Conservation (phyloP, 108 stramenopile genomes). For the Stephanodiscus triporus region DNA sequence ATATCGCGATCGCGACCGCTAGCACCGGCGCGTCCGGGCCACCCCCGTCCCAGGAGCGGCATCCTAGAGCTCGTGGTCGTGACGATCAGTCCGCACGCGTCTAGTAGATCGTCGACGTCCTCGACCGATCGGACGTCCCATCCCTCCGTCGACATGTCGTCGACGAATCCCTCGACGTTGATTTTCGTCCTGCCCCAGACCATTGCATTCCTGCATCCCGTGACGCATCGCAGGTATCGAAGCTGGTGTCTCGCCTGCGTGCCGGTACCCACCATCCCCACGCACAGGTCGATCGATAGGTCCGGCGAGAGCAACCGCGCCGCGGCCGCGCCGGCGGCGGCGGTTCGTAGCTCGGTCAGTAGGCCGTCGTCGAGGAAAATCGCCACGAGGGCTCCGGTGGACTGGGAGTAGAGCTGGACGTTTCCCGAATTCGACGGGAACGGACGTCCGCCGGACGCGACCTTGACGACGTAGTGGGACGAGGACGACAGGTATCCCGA, state of each 20-base stretch:
- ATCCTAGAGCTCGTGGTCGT: conserved; percentile 71
- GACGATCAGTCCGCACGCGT: conserved; percentile 58
- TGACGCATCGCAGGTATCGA: conserved; percentile 49
- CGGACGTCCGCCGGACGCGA: conserved; percentile 70
- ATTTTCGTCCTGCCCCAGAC: conserved; percentile 60
- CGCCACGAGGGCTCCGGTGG: conserved; percentile 61
- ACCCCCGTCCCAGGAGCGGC: conserved; percentile 39
- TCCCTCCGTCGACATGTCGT: conserved; percentile 61
- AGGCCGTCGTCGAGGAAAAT: conserved; percentile 71
- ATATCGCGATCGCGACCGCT: not conserved
- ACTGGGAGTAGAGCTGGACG: conserved; percentile 74
- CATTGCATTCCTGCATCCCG: conserved; percentile 53
- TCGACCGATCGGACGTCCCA: conserved; percentile 47
- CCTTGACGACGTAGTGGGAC: conserved; percentile 70
- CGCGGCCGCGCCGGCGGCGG: conserved; percentile 75
- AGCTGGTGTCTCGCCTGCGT: conserved; percentile 76
- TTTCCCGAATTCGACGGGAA: conserved; percentile 58
- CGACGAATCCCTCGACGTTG: conserved; percentile 39
- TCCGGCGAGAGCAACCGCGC: conserved; percentile 54
- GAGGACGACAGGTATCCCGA: conserved; percentile 66
- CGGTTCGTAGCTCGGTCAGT: conserved; percentile 75
- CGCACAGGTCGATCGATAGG: conserved; percentile 2
- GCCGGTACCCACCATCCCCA: conserved; percentile 75
- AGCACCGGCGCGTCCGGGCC: not conserved
- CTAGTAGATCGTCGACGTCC: conserved; percentile 47